These are phyloP conservation scores for Colletotrichum sublineola DNA, from an alignment of 2,329 filamentous ascomycete genomes.

Conservation along the genomic window DNA sequence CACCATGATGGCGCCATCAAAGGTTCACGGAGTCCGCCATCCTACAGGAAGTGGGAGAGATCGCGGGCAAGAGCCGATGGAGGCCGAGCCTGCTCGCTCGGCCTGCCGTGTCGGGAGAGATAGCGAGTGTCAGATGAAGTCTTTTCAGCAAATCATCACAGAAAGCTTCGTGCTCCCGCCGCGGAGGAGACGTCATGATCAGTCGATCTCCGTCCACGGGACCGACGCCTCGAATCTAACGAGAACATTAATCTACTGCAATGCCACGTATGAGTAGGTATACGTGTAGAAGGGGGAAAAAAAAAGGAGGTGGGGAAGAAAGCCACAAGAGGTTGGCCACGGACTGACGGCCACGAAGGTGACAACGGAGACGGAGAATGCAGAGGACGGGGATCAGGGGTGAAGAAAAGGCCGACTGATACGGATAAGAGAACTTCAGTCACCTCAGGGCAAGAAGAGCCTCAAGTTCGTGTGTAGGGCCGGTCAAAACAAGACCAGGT, in stretches of 20 bases:
- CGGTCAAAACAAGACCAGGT: neutral
- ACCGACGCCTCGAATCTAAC: neutral
- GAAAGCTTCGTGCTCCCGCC: neutral
- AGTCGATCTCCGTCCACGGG: slow-evolving; percentile 15
- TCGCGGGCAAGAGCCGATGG: neutral
- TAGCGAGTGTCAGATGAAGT: neutral
- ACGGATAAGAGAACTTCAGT: neutral
- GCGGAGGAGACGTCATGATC: slow-evolving; percentile 11
- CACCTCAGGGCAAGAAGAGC: neutral
- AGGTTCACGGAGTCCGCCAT: neutral
- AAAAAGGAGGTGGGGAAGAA: neutral
- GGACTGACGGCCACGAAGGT: neutral
- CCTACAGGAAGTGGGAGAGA: neutral
- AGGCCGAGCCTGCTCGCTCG: neutral
- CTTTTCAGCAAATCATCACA: slow-evolving; percentile 1
- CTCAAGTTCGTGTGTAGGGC: neutral
- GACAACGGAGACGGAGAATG: neutral
- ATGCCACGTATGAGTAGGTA: slow-evolving; percentile 7
- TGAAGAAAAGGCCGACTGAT: neutral
- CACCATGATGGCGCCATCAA: neutral
- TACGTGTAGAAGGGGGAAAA: neutral
- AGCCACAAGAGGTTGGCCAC: slow-evolving; percentile 1
- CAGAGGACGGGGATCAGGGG: slow-evolving; percentile 16
- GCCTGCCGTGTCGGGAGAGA: neutral
- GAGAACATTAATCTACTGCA: neutral